Evolutionary conservation across 2,329 filamentous ascomycete genomes (phyloP).

Genomic region (Aspergillus intermedius): DNA sequence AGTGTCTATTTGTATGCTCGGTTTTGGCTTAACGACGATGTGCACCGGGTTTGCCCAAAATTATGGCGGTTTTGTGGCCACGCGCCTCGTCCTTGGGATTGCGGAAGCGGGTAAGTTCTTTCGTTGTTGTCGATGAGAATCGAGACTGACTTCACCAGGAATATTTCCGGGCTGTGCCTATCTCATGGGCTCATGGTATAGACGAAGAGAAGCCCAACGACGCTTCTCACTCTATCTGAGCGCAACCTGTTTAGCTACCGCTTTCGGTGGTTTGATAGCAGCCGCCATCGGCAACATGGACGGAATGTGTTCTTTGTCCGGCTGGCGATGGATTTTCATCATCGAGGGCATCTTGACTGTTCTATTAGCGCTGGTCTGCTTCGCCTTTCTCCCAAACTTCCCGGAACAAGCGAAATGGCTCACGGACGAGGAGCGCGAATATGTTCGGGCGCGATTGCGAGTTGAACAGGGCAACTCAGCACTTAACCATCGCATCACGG

Average conservation of each 20-base stretch:
- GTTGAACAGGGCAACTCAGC: slow-evolving; percentile 44
- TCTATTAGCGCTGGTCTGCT: slow-evolving; percentile 40
- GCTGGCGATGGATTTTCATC: slow-evolving; percentile 76
- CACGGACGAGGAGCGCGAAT: slow-evolving; percentile 39
- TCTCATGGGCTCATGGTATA: slow-evolving; percentile 47
- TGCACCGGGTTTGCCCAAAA: slow-evolving; percentile 2
- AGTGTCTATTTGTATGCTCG: slow-evolving; percentile 6
- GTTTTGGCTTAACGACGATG: slow-evolving; percentile 5
- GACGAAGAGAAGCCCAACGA: slow-evolving; percentile 44
- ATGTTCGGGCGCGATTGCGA: slow-evolving; percentile 41
- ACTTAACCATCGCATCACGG: slow-evolving; percentile 37
- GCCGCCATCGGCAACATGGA: slow-evolving; percentile 78
- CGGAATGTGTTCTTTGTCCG: slow-evolving; percentile 49
- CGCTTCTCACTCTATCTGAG: slow-evolving; percentile 48
- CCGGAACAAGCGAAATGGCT: slow-evolving; percentile 47
- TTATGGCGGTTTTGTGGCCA: slow-evolving; percentile 1
- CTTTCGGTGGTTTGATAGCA: slow-evolving; percentile 73
- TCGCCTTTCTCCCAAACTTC: slow-evolving; percentile 45
- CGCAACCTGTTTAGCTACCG: slow-evolving; percentile 66
- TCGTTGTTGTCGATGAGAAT: background rate
- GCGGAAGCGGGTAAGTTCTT: background rate
- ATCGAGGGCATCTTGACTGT: slow-evolving; percentile 45
- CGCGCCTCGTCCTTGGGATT: background rate
- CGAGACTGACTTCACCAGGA: background rate
- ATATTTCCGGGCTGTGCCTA: slow-evolving; percentile 15